Conservation (phyloP, 2,329 filamentous ascomycete species). For the Penicillium sp. region DNA sequence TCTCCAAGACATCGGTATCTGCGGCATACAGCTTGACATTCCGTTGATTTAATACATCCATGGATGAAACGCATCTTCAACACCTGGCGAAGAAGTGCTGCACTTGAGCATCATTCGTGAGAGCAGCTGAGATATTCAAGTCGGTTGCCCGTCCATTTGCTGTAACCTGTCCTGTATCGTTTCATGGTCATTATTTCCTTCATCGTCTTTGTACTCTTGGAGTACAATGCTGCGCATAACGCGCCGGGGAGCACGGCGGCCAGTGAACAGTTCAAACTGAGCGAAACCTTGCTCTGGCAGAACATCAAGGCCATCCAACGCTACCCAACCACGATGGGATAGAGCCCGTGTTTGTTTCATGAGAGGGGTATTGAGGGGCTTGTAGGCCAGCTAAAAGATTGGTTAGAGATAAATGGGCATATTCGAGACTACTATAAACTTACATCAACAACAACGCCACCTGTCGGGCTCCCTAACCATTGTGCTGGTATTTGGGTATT, state of each 20-base stretch:
- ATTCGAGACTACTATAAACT: constrained; percentile 7
- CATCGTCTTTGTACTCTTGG: constrained; percentile 35
- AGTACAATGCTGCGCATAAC: constrained; percentile 38
- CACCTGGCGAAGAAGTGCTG: too few relatives aligned
- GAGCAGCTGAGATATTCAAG: constrained; percentile 51
- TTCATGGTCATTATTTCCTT: constrained; percentile 31
- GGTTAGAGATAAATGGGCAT: not conserved
- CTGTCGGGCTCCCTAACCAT: constrained; percentile 40
- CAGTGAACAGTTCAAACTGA: constrained; percentile 41
- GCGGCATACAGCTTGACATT: not conserved
- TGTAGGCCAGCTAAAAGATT: constrained; percentile 38
- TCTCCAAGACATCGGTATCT: not conserved
- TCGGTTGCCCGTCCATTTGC: constrained; percentile 33
- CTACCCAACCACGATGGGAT: constrained; percentile 40
- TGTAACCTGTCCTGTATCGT: constrained; percentile 31
- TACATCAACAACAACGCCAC: constrained; percentile 43
- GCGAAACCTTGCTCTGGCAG: constrained; percentile 42
- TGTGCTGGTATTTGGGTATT: constrained; percentile 36
- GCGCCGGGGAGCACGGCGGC: constrained; percentile 38
- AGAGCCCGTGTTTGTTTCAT: constrained; percentile 37
- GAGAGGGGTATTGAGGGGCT: constrained; percentile 39
- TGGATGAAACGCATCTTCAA: not conserved
- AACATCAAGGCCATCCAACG: constrained; percentile 40
- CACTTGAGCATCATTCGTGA: not conserved
- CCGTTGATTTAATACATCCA: not conserved